Evolutionary conservation across 331 rosid species (phyloP).

Genomic region (Stylosanthes scabra): DNA sequence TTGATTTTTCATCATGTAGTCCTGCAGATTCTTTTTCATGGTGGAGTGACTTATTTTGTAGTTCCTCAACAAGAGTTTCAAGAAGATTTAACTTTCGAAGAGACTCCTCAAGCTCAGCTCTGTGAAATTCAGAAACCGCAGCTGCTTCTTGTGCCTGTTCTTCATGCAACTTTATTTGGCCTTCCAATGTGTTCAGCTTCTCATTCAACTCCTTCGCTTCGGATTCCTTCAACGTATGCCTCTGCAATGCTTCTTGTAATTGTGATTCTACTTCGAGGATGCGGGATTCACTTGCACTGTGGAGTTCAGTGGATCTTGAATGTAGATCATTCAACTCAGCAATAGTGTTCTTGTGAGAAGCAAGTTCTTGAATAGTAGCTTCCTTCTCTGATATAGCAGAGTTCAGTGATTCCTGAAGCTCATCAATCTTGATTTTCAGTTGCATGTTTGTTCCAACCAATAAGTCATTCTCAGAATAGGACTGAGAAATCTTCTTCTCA

Average conservation of each 20-base stretch:
- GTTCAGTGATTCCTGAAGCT: conserved; percentile 73
- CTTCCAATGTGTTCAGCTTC: conserved; percentile 60
- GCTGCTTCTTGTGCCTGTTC: conserved; percentile 60
- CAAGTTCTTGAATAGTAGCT: conserved; percentile 57
- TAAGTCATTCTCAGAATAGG: conserved; percentile 68
- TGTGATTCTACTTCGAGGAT: conserved; percentile 60
- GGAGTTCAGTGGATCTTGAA: conserved; percentile 72
- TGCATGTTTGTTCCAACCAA: conserved; percentile 77
- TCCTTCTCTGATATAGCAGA: conserved; percentile 73
- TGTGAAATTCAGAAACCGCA: conserved; percentile 49
- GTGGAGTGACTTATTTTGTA: conserved; percentile 59
- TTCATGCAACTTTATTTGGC: conserved; percentile 58
- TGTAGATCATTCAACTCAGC: conserved; percentile 70
- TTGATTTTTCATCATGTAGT: conserved; percentile 61
- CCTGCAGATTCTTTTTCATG: conserved; percentile 64
- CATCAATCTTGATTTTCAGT: conserved; percentile 78
- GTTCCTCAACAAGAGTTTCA: conserved; percentile 64
- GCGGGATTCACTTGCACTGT: conserved; percentile 54
- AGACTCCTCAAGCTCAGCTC: conserved; percentile 65
- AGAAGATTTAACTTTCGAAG: conserved; percentile 63
- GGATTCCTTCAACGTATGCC: conserved; percentile 60
- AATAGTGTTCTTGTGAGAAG: conserved; percentile 66
- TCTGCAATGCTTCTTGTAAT: conserved; percentile 65
- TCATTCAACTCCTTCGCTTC: conserved; percentile 79
- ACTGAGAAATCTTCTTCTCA: conserved; percentile 66